These are phyloP conservation scores for Mycosphaerella sp. DNA, from an alignment of 2,329 filamentous ascomycete genomes.

Conservation along the genomic window DNA sequence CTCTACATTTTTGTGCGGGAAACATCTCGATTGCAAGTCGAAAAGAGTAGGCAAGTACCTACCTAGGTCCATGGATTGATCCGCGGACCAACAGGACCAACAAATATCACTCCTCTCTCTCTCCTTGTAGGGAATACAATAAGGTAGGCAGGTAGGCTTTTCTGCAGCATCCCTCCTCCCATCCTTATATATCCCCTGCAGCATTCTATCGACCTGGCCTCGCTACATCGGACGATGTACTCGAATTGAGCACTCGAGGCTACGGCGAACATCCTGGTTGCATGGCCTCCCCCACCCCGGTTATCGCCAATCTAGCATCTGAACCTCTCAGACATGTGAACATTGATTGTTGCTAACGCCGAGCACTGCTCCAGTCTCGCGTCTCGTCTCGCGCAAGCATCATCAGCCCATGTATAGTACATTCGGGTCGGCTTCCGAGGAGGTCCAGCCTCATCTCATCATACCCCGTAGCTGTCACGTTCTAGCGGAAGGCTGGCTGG, in stretches of 20 bases:
- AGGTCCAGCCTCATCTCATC: background rate
- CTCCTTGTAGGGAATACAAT: too few species aligned
- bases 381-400: background rate
- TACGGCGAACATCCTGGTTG: background rate
- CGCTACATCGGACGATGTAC: too few species aligned
- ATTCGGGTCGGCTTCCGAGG: background rate
- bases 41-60: background rate
- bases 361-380: too few species aligned
- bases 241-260: background rate
- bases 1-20: background rate
- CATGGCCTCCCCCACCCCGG: background rate
- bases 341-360: background rate
- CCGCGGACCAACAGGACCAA: too few species aligned
- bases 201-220: background rate
- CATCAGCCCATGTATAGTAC: background rate
- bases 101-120: too few species aligned
- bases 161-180: too few species aligned
- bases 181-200: too few species aligned
- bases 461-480: background rate
- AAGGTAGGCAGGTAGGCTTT: too few species aligned
- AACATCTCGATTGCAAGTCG: background rate
- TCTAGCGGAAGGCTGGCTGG: background rate
- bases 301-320: background rate
- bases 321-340: background rate
- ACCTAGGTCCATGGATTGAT: background rate